Conservation (phyloP, 495 filamentous ascomycete species). For the Neurospora tetraspora region DNA sequence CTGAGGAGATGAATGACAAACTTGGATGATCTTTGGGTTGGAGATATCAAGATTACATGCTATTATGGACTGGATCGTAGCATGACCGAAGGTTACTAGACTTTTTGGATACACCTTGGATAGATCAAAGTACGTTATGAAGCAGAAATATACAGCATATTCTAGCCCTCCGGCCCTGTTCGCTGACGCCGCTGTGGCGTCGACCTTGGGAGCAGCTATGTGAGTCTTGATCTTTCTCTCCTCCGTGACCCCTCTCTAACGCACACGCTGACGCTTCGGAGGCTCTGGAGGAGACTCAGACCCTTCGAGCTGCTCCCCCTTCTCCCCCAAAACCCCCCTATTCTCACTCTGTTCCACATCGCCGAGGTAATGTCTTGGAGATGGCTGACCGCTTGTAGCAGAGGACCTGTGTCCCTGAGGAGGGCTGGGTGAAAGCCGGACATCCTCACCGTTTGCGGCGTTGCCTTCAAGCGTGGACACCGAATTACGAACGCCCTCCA, state of each 20-base stretch:
- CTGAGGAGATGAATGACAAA: not conserved
- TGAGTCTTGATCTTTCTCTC: not conserved
- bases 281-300: not conserved
- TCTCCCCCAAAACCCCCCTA: not conserved
- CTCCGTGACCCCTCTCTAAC: not conserved
- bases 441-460: not conserved
- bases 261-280: not conserved
- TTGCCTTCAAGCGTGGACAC: not conserved
- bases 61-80: not conserved
- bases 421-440: not conserved
- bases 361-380: not conserved
- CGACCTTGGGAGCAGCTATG: not conserved
- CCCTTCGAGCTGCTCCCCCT: not conserved
- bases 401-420: not conserved
- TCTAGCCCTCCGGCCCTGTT: not conserved
- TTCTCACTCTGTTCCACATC: not conserved
- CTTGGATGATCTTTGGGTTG: not conserved
- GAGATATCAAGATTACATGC: not conserved
- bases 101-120: not conserved
- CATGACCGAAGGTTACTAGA: not conserved
- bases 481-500: not conserved
- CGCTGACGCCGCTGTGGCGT: not conserved
- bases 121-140: not conserved
- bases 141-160: not conserved
- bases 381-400: not conserved